Conservation (phyloP, 2,329 filamentous ascomycete genomes). For the Paecilomyces niveus region DNA sequence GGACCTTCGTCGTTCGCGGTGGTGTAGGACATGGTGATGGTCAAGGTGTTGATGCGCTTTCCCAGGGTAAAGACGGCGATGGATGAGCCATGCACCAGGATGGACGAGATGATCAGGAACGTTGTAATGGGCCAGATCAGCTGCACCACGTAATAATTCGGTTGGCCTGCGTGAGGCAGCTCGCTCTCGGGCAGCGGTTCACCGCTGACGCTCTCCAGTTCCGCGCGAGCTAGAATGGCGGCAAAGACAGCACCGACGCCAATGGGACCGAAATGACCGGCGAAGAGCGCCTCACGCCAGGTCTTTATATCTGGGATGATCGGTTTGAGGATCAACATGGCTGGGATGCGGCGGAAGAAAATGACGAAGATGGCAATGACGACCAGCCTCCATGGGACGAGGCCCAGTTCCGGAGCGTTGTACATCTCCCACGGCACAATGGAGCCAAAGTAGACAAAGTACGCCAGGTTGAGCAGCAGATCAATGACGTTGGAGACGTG, state of each 20-base stretch:
- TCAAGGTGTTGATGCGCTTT: constrained; percentile 95
- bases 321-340: constrained; percentile 88
- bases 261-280: constrained; percentile 95
- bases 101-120: constrained; percentile 90
- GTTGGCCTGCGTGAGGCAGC: constrained; percentile 40
- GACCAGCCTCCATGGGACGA: constrained; percentile 83
- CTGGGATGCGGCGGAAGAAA: constrained; percentile 88
- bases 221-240: constrained; percentile 85
- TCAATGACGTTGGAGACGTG: constrained; percentile 99
- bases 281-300: constrained; percentile 94
- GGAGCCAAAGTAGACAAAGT: constrained; percentile 95
- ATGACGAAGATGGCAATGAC: constrained; percentile 91
- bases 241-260: constrained; percentile 96
- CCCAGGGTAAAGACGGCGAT: constrained; percentile 95
- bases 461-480: constrained; percentile 89
- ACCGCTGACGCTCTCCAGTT: constrained; percentile 69
- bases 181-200: constrained; percentile 65
- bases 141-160: constrained; percentile 66
- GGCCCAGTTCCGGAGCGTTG: constrained; percentile 66
- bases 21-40: constrained; percentile 93
- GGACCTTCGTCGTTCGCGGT: constrained; percentile 80
- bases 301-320: constrained; percentile 95
- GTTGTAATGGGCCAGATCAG: constrained; percentile 94
- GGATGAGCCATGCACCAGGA: constrained; percentile 94
- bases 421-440: constrained; percentile 95